Conservation (phyloP, 1,284 basidiomycete genomes). For the Fomitopsis schrenkii region DNA sequence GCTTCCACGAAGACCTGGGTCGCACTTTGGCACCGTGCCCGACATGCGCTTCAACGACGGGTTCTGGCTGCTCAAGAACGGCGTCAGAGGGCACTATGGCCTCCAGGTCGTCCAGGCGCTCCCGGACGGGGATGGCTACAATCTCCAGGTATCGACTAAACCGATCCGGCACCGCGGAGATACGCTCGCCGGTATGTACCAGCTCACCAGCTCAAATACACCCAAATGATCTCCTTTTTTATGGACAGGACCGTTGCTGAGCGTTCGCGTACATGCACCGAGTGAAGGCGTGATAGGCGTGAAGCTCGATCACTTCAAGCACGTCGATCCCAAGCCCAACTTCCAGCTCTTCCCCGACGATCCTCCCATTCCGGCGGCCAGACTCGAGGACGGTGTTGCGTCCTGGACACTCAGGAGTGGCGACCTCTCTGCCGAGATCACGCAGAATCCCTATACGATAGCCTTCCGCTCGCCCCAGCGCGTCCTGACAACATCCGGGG, state of each 20-base stretch:
- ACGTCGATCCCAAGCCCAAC: conserved; percentile 37
- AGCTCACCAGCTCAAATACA: background rate
- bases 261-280: conserved; percentile 58
- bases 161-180: conserved; percentile 67
- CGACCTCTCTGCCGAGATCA: conserved; percentile 48
- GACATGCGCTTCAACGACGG: conserved; percentile 49
- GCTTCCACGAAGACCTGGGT: background rate
- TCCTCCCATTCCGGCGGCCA: conserved; percentile 39
- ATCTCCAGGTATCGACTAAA: conserved; percentile 60
- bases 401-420: conserved; percentile 39
- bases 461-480: conserved; percentile 51
- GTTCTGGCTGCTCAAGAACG: conserved; percentile 64
- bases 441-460: conserved; percentile 56
- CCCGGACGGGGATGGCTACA: conserved; percentile 42
- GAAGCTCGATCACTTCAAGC: conserved; percentile 58
- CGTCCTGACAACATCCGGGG: conserved; percentile 50
- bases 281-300: conserved; percentile 65
- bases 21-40: background rate
- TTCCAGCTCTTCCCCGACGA: conserved; percentile 67
- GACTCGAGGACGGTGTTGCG: conserved; percentile 33
- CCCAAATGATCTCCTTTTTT: conserved; percentile 11
- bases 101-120: conserved; percentile 48
- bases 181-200: conserved; percentile 53
- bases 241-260: conserved; percentile 52
- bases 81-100: conserved; percentile 57